A percentile compares a stretch with the other conserved stretches of the same genome.
These are phyloP conservation scores for Fusarium begoniae DNA, from an alignment of 2,329 filamentous ascomycete genomes.

Conservation along the genomic window DNA sequence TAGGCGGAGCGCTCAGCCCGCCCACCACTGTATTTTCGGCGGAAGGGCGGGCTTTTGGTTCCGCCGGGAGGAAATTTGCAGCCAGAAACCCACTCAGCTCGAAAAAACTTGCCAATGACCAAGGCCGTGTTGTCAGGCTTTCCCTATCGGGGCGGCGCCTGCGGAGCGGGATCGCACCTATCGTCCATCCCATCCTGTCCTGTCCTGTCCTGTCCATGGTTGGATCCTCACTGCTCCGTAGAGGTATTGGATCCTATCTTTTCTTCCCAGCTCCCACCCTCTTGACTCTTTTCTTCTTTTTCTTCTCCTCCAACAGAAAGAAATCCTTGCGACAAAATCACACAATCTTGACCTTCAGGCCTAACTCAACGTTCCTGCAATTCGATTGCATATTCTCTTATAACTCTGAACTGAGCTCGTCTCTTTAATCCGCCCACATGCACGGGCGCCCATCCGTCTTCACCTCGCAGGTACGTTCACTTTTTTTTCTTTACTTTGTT, in stretches of 20 bases:
- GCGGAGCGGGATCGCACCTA: slow-evolving; percentile 26
- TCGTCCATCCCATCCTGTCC: background rate
- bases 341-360: background rate
- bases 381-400: slow-evolving; percentile 30
- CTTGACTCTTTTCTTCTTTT: slow-evolving; percentile 22
- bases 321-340: slow-evolving; percentile 24
- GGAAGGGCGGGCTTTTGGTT: slow-evolving; percentile 18
- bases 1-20: slow-evolving; percentile 23
- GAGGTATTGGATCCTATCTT: slow-evolving; percentile 7
- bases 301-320: slow-evolving; percentile 27
- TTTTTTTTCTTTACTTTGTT: slow-evolving; percentile 4
- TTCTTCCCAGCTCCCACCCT: slow-evolving; percentile 19
- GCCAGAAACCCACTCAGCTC: slow-evolving; percentile 16
- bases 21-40: slow-evolving; percentile 8
- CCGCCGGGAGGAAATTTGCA: slow-evolving; percentile 18
- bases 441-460: slow-evolving; percentile 85
- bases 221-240: background rate
- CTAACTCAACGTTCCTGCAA: slow-evolving; percentile 14
- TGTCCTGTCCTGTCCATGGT: background rate
- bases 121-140: slow-evolving; percentile 37
- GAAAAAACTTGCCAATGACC: slow-evolving; percentile 42
- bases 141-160: slow-evolving; percentile 9
- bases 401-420: slow-evolving; percentile 44
- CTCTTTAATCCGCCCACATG: slow-evolving; percentile 75
- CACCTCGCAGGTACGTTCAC: slow-evolving; percentile 78